Evolutionary conservation across 345 rosid genomes (phyloP), one percentile per base, ranked within the genome.

Genomic region (Salix exigua): DNA sequence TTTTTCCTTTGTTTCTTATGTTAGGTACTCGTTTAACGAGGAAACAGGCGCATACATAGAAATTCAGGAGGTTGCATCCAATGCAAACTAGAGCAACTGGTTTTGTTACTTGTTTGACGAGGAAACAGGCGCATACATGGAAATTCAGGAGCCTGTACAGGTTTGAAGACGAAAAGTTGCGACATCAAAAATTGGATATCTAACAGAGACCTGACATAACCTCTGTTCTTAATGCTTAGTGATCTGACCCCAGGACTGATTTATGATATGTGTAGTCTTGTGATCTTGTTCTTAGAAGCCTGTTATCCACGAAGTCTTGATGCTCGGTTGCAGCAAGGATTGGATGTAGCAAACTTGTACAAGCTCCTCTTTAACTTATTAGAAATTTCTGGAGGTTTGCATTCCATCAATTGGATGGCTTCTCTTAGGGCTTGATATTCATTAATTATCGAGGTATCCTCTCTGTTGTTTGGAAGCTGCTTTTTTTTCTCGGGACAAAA

Each of bases 1-100:
- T 17, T 23, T 66, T 63, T 4, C 4, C 19, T 14, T 40, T 50
- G 12, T 26, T n/a, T 17, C 9, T 30, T 12, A 1, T 65, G 38
- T 4, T 65, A 91, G 95, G 91, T 91, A 88, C 75, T 86, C 88
- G 4, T 91, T 62, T 75, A 89, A 88, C 1, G 90, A 88, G 83
- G 87, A 80, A 72, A 89, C 86, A 4, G 90, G 90, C 38, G 42
- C 73, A 1, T 91, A 89, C 16, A 85, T 85, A 19, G 89, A 87
- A 74, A 79, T 89, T 42, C 74, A 67, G 8, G 86, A 73, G 13
- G 83, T 13, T 33, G 77, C 73, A 12, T 58, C 87, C 31, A 61
- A 21, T 50, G 80, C 46, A 21, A 82, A 68, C 73, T 82, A 70
- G 82, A 23, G 65, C 3, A 13, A 4, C 2, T 21, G 40, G 1